These are phyloP conservation scores for Vitis hybrid DNA, from an alignment of 177 flowering plant genomes.

Conservation along the genomic window DNA sequence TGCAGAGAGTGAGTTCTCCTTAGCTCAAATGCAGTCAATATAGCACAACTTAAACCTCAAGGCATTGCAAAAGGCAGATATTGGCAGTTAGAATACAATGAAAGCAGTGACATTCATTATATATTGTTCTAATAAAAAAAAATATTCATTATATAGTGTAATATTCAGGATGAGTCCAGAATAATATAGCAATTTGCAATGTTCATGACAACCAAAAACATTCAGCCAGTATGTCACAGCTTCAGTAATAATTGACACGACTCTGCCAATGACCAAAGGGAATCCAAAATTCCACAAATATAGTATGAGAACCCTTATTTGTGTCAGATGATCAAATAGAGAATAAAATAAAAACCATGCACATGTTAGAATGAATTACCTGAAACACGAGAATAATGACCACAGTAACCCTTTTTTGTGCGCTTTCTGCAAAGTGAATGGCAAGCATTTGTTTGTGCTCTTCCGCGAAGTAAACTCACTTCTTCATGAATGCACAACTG, in stretches of 20 bases:
- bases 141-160: background rate
- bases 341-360: background rate
- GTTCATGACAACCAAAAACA: no score
- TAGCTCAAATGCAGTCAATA: no score
- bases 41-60: no score
- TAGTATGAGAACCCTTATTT: no score
- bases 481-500: slow-evolving; percentile 90
- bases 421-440: slow-evolving; percentile 55
- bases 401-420: slow-evolving; percentile 39
- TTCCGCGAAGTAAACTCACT: slow-evolving; percentile 74
- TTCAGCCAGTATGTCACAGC: no score
- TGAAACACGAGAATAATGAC: slow-evolving; percentile 48
- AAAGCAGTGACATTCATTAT: background rate
- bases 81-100: background rate
- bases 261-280: no score
- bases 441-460: slow-evolving; percentile 88
- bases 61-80: no score
- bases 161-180: background rate
- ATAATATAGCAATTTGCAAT: no score
- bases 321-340: no score
- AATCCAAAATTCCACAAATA: no score
- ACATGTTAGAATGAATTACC: slow-evolving; percentile 37
- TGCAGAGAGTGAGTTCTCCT: no score
- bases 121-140: background rate
- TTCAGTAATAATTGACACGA: no score